These are phyloP conservation scores for Fusarium pilosicola DNA, from an alignment of 2,329 filamentous ascomycete species.

Conservation along the genomic window DNA sequence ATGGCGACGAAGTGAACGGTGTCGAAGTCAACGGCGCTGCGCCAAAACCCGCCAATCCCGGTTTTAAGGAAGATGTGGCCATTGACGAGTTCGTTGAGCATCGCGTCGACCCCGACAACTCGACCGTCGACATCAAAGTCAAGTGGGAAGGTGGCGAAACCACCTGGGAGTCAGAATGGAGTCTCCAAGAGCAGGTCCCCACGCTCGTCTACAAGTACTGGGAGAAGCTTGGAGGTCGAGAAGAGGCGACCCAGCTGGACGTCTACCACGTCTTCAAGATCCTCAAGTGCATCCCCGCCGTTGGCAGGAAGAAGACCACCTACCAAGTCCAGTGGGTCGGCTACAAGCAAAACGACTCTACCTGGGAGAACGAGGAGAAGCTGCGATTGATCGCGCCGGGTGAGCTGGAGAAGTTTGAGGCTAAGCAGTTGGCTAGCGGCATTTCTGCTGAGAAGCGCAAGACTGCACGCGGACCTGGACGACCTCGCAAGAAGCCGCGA, in stretches of 20 bases:
- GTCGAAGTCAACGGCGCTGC: constrained; percentile 19
- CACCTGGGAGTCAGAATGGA: constrained; percentile 44
- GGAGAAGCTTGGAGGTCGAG: constrained; percentile 39
- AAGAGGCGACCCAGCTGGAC: constrained; percentile 38
- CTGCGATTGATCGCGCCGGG: constrained; percentile 37
- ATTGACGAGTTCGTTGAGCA: constrained; percentile 38
- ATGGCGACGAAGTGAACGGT: constrained; percentile 3
- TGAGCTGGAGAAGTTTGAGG: constrained; percentile 41
- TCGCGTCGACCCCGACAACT: constrained; percentile 34
- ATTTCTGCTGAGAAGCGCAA: constrained; percentile 38
- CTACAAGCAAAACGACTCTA: constrained; percentile 37
- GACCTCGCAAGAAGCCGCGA: constrained; percentile 41
- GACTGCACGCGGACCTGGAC: constrained; percentile 33
- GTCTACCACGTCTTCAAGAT: constrained; percentile 43
- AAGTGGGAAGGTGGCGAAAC: constrained; percentile 39
- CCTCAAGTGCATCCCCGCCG: constrained; percentile 33
- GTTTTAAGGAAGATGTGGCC: constrained; percentile 33
- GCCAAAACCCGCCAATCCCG: background rate
- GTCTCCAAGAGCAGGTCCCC: constrained; percentile 41
- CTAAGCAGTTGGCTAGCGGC: constrained; percentile 30
- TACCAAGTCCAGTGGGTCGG: constrained; percentile 44
- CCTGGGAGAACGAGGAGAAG: constrained; percentile 39
- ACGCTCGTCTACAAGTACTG: constrained; percentile 43
- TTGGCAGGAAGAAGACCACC: constrained; percentile 33
- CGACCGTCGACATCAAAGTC: constrained; percentile 42